Percentiles rank a stretch among this genome's conserved stretches.
Evolutionary conservation across 2,329 filamentous ascomycete genomes (phyloP).

Genomic region (Aspergillus awamori): DNA sequence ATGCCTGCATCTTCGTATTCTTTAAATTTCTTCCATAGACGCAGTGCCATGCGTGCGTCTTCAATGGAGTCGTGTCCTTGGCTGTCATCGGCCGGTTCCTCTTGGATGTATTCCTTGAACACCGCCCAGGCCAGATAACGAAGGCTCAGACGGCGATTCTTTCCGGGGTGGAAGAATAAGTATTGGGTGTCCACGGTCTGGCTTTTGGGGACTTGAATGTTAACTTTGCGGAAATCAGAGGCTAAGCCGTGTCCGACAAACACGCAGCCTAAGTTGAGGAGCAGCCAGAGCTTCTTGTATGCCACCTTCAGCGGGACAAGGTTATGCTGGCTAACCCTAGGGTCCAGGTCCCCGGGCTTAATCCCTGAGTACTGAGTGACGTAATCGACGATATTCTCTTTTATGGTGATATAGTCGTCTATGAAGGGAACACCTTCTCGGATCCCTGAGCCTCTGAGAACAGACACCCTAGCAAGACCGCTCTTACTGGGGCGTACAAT

Average conservation of each 20-base stretch:
- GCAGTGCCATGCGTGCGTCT: constrained; percentile 86
- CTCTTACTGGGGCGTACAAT: constrained; percentile 90
- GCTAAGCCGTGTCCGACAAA: constrained; percentile 93
- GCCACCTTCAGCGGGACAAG: constrained; percentile 85
- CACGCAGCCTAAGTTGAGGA: constrained; percentile 89
- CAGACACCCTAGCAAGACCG: constrained; percentile 88
- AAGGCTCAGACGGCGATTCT: constrained; percentile 83
- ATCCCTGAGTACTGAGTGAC: constrained; percentile 94
- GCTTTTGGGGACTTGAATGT: constrained; percentile 87
- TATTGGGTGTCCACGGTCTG: constrained; percentile 96
- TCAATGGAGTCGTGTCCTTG: constrained; percentile 86
- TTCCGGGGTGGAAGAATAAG: constrained; percentile 79
- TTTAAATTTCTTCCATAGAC: constrained; percentile 84
- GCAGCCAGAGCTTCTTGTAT: constrained; percentile 97
- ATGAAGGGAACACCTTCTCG: constrained; percentile 86
- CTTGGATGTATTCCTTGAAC: constrained; percentile 90
- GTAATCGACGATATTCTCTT: constrained; percentile 91
- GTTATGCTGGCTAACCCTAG: constrained; percentile 74
- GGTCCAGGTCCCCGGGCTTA: constrained; percentile 79
- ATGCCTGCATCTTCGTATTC: constrained; percentile 88
- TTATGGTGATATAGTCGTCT: constrained; percentile 93
- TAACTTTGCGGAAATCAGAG: constrained; percentile 96
- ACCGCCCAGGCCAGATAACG: constrained; percentile 91
- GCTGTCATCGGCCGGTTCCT: constrained; percentile 61
- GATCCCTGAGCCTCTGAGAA: constrained; percentile 76